Evolutionary conservation across 2,329 filamentous ascomycete species (phyloP).

Genomic region (Harringtonia lauricola): DNA sequence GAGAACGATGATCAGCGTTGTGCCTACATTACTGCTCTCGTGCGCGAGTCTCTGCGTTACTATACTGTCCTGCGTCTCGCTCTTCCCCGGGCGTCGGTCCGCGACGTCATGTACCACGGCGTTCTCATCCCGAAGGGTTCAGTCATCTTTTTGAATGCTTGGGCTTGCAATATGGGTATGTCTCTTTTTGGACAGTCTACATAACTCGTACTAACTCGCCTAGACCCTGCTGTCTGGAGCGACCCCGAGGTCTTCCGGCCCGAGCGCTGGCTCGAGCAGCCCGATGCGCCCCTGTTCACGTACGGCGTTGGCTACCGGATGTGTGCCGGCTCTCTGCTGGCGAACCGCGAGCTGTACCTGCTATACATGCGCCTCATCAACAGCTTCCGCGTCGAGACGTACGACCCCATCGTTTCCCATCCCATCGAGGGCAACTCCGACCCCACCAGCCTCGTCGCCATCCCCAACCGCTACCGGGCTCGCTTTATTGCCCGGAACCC

Average conservation of each 20-base stretch:
- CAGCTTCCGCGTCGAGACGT: constrained; percentile 49
- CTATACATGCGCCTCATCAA: constrained; percentile 48
- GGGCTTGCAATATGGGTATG: background rate
- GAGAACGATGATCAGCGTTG: constrained; percentile 43
- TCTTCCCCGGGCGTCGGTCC: constrained; percentile 59
- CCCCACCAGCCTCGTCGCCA: background rate
- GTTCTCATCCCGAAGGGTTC: constrained; percentile 61
- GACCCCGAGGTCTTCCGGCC: constrained; percentile 50
- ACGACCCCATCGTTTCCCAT: constrained; percentile 29
- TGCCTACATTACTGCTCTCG: constrained; percentile 63
- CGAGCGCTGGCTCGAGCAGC: constrained; percentile 49
- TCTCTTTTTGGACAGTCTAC: too few species aligned
- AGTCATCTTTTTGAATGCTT: constrained; percentile 54
- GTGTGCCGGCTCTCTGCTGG: constrained; percentile 52
- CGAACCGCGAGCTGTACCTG: constrained; percentile 51
- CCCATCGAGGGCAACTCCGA: background rate
- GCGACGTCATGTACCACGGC: constrained; percentile 58
- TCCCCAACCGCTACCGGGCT: background rate
- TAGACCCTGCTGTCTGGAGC: constrained; percentile 33
- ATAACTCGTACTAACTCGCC: background rate
- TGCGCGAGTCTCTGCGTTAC: constrained; percentile 68
- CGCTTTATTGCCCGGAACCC: background rate
- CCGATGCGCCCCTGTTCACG: constrained; percentile 47
- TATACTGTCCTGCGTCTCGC: constrained; percentile 73
- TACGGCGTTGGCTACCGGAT: constrained; percentile 53